Evolutionary conservation across 2,329 filamentous ascomycete genomes (phyloP).

Genomic region (Fusarium solani-melongenae): DNA sequence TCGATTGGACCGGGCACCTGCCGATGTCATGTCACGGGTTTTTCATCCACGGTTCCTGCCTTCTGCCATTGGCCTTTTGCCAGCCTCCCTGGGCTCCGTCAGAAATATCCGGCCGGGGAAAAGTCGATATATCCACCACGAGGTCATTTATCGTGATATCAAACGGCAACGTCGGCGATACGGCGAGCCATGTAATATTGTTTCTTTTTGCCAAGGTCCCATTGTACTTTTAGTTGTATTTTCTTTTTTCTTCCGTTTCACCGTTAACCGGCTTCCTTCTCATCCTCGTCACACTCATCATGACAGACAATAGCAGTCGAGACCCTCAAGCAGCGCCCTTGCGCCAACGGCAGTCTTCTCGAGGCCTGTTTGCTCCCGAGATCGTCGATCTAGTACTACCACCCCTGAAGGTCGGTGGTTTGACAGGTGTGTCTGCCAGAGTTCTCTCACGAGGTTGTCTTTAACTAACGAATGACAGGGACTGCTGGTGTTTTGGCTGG

Average conservation of each 20-base stretch:
- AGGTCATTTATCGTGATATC: conserved; percentile 23
- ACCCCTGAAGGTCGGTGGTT: conserved; percentile 69
- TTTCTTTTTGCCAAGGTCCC: not conserved
- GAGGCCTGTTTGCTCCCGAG: conserved; percentile 56
- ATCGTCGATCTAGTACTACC: conserved; percentile 59
- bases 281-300: conserved; percentile 13
- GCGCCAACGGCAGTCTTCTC: conserved; percentile 40
- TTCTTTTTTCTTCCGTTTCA: not conserved
- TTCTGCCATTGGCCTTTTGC: conserved; percentile 18
- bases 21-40: conserved; percentile 38
- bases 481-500: conserved; percentile 71
- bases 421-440: conserved; percentile 59
- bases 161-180: conserved; percentile 1
- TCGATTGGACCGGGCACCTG: conserved; percentile 6
- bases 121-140: conserved; percentile 18
- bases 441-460: not conserved
- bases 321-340: conserved; percentile 33
- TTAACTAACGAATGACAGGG: conserved; percentile 56
- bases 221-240: conserved; percentile 18
- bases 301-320: conserved; percentile 32
- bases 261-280: not conserved
- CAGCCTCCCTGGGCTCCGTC: not conserved
- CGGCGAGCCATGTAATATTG: conserved; percentile 37
- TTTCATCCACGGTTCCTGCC: conserved; percentile 17
- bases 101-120: conserved; percentile 19